Base-by-base conservation (phyloP, 345 rosid genomes). In the Syzygium jambos region DNA sequence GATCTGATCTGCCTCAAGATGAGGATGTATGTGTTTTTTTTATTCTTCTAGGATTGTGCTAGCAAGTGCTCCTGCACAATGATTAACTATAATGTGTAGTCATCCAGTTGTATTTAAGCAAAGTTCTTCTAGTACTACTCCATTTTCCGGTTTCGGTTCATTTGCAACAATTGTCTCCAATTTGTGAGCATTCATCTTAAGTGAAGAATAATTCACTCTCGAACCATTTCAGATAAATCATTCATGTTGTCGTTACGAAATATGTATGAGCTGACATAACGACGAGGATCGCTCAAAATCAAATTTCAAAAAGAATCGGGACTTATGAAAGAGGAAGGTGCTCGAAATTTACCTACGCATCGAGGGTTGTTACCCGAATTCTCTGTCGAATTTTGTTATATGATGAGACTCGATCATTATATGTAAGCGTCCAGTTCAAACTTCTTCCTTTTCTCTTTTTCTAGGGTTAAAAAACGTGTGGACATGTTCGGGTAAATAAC, bases 211-310 rank as follows among this genome's bases (percentile, higher is more conserved):
- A 73, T 34, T 73, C 23, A 34, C 49, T 19, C 25, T 73, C 1
- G 0, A 73, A 73, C 80, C 23, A 9, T 73, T 73, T 73, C 4
- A 19, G 7, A 9, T 34, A 34, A 38, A 1, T 73, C 22, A 4
- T 14, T 73, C 0, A 2, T 9, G 25, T 34, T 2, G 16, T 30
- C 2, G 0, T 1, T 4, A 15, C 1, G 1, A 65, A 8, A 30
- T 65, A 1, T 0, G 6, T 65, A 65, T 30, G 41, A 34, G 1
- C 0, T 73, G 3, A 73, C 5, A 34, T 34, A 21, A 34, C 19
- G 14, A 34, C 9, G 49, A 73, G 46, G 1, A 34, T 34, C 3
- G 4, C 46, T 0, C 25, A 19, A 9, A 73, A 0, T 17, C 46
- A 17, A 73, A 38, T 73, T 73, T 38, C 0, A 11, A 17, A 73